Conservation (phyloP, 208 protist species). For the Naegleria lovaniensis region DNA sequence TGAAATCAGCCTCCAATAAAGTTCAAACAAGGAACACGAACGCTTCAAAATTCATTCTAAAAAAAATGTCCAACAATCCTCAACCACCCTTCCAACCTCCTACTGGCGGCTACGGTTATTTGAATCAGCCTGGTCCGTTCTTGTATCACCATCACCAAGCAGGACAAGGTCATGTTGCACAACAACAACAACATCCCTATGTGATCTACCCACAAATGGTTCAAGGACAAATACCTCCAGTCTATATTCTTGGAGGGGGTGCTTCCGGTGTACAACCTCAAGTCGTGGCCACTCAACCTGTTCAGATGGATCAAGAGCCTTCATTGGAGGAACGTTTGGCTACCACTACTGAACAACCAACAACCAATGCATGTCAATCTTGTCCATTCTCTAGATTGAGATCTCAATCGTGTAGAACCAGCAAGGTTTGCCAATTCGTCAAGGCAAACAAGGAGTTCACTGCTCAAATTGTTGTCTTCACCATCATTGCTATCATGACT, state of each 20-base stretch:
- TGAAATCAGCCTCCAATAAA: too few relatives aligned
- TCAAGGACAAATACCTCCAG: neutral
- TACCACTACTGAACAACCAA: neutral
- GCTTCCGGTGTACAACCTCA: neutral
- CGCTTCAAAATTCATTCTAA: too few relatives aligned
- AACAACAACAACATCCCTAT: neutral
- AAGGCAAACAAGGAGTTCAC: neutral
- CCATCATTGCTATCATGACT: neutral
- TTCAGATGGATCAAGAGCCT: neutral
- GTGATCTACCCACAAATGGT: neutral
- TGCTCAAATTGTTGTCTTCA: neutral
- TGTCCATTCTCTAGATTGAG: neutral
- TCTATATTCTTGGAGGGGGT: neutral
- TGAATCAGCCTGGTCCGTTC: too few relatives aligned
- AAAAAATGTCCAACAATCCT: too few relatives aligned
- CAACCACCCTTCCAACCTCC: too few relatives aligned
- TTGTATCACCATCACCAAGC: neutral
- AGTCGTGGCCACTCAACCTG: neutral
- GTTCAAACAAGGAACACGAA: too few relatives aligned
- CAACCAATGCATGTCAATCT: neutral
- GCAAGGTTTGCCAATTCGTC: neutral
- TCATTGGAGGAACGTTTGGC: neutral
- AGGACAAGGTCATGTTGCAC: neutral
- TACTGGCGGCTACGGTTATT: too few relatives aligned
- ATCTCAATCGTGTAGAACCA: neutral